These are phyloP conservation scores for Psilocybe sp. DNA, from an alignment of 768 basidiomycete genomes.

Conservation along the genomic window DNA sequence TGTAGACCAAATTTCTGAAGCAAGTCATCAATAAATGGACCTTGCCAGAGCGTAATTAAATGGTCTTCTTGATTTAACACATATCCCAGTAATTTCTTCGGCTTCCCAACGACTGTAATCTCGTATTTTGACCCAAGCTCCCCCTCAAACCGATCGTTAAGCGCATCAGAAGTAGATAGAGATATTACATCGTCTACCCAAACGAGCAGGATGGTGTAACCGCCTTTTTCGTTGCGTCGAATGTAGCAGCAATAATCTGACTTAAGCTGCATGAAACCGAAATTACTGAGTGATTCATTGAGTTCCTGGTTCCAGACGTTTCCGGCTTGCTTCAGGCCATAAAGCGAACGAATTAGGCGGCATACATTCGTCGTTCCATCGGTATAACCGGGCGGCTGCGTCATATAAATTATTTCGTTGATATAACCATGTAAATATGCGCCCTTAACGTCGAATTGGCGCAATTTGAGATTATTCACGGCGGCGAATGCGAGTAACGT, in stretches of 20 bases:
- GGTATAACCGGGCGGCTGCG: slow-evolving; percentile 30
- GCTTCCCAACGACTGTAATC: slow-evolving; percentile 11
- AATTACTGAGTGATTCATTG: not conserved
- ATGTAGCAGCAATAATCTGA: slow-evolving; percentile 17
- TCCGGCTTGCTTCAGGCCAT: slow-evolving; percentile 32
- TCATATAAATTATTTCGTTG: slow-evolving; percentile 35
- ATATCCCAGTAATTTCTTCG: slow-evolving; percentile 11
- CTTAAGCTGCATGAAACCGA: slow-evolving; percentile 6
- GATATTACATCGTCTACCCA: slow-evolving; percentile 10
- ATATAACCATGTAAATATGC: slow-evolving; percentile 31
- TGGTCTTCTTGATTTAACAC: slow-evolving; percentile 7
- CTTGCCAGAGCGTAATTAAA: slow-evolving; percentile 24
- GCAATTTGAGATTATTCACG: slow-evolving; percentile 27
- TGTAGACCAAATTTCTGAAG: slow-evolving; percentile 22
- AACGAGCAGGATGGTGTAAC: not conserved
- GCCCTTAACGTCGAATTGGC: slow-evolving; percentile 39
- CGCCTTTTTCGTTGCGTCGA: not conserved
- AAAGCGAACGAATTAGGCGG: slow-evolving; percentile 24
- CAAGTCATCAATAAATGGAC: slow-evolving; percentile 23
- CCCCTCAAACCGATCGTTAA: slow-evolving; percentile 1
- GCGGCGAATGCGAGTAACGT: slow-evolving; percentile 34
- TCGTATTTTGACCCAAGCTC: slow-evolving; percentile 8
- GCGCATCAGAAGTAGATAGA: not conserved
- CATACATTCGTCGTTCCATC: slow-evolving; percentile 21
- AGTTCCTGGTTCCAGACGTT: slow-evolving; percentile 20